A percentile compares a stretch with the other conserved stretches of the same genome.
These are phyloP conservation scores for Clonostachys sp. DNA, from an alignment of 2,329 filamentous ascomycete genomes.

Conservation along the genomic window DNA sequence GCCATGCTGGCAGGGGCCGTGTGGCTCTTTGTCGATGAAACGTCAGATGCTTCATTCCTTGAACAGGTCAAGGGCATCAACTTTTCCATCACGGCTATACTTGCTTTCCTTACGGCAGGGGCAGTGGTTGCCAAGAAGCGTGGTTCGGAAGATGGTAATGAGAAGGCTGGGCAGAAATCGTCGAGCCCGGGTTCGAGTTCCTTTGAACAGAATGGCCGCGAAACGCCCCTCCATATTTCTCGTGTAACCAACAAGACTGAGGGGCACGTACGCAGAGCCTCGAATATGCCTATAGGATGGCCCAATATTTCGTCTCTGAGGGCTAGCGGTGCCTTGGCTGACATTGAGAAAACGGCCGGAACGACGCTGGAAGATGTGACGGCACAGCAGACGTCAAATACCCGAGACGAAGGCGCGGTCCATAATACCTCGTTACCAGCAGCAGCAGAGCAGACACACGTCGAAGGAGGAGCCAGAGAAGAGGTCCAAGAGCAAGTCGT, in stretches of 20 bases:
- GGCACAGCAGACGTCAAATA: no score
- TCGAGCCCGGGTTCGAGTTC: background rate
- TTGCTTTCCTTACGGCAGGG: background rate
- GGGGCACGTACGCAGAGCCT: slow-evolving; percentile 14
- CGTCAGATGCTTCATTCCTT: slow-evolving; percentile 20
- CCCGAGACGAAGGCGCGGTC: no score
- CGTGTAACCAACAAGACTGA: background rate
- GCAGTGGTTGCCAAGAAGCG: slow-evolving; percentile 17
- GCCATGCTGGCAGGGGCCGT: slow-evolving; percentile 46
- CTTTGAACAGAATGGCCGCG: background rate
- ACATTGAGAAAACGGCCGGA: background rate
- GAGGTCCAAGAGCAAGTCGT: no score
- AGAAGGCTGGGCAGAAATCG: background rate
- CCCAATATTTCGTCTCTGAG: slow-evolving; percentile 22
- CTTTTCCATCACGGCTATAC: background rate
- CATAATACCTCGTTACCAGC: no score
- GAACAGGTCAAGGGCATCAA: slow-evolving; percentile 13
- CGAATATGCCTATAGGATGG: slow-evolving; percentile 31
- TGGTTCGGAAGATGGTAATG: background rate
- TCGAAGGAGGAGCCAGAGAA: no score
- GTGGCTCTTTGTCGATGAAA: slow-evolving; percentile 46
- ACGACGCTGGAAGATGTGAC: no score
- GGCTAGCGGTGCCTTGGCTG: slow-evolving; percentile 6
- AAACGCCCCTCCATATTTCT: background rate
- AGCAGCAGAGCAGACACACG: no score